These are phyloP conservation scores for Barbarea vulgaris DNA, from an alignment of 345 rosid species.

Conservation along the genomic window DNA sequence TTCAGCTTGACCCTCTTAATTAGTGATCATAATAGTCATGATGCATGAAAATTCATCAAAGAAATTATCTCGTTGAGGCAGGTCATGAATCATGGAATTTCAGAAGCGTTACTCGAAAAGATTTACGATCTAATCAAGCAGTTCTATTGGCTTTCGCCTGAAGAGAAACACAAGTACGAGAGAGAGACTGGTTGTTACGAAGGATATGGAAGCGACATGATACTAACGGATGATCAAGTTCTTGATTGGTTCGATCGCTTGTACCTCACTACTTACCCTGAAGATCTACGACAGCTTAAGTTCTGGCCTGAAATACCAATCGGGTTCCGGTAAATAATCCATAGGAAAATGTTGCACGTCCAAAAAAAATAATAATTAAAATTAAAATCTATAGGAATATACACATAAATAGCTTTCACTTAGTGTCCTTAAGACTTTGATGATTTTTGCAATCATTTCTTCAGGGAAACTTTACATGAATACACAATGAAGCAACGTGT, in stretches of 20 bases:
- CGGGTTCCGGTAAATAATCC: constrained; percentile 52
- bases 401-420: neutral
- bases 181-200: constrained; percentile 54
- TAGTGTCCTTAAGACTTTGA: neutral
- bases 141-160: constrained; percentile 56
- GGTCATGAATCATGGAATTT: constrained; percentile 67
- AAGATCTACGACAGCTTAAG: constrained; percentile 46
- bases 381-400: neutral
- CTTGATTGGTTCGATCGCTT: constrained; percentile 79
- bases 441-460: neutral
- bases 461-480: constrained; percentile 47
- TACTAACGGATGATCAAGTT: constrained; percentile 58
- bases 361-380: too few species aligned
- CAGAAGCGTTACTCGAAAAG: constrained; percentile 49
- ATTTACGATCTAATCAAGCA: constrained; percentile 48
- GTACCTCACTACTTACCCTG: constrained; percentile 52
- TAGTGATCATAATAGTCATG: neutral
- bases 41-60: neutral
- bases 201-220: constrained; percentile 76
- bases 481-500: constrained; percentile 36
- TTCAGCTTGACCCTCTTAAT: neutral
- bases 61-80: constrained; percentile 26
- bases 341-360: too few species aligned
- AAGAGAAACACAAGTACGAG: constrained; percentile 57
- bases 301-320: constrained; percentile 67